Percentiles rank a stretch among this genome's conserved stretches.
These are phyloP conservation scores for Fragilaria crotonensis DNA, from an alignment of 108 stramenopile species.

Conservation along the genomic window DNA sequence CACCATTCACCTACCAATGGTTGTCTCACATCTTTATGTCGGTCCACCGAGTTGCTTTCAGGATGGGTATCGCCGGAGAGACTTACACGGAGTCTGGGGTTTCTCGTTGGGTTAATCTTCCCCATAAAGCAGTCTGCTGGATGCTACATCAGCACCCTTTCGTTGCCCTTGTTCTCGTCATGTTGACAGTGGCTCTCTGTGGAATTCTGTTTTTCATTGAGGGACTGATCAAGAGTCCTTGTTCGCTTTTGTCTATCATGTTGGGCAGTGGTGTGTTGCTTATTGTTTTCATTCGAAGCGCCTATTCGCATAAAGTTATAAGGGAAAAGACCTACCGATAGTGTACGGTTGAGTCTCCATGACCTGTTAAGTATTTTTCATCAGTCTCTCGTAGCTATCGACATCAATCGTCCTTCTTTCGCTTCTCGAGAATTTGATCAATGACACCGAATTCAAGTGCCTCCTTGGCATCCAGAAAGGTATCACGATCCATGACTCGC, in stretches of 20 bases:
- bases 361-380: not conserved
- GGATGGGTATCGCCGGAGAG: not conserved
- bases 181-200: too few relatives aligned
- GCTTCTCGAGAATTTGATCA: constrained; percentile 79
- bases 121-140: too few relatives aligned
- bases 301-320: too few relatives aligned
- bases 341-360: too few relatives aligned
- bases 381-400: not conserved
- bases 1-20: not conserved
- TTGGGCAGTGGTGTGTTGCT: too few relatives aligned
- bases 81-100: not conserved
- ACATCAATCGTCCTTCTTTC: constrained; percentile 19
- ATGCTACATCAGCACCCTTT: too few relatives aligned
- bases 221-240: too few relatives aligned
- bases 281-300: too few relatives aligned
- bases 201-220: too few relatives aligned
- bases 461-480: constrained; percentile 81
- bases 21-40: not conserved
- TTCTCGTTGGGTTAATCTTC: not conserved
- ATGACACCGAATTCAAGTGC: constrained; percentile 90
- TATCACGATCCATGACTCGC: constrained; percentile 94
- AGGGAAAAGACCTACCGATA: too few relatives aligned
- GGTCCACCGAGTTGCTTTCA: not conserved
- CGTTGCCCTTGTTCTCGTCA: too few relatives aligned
- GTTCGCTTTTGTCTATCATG: too few relatives aligned